These are phyloP conservation scores for Haplosporangium gracile DNA, from an alignment of 192 early-diverging fungal species.

Conservation along the genomic window DNA sequence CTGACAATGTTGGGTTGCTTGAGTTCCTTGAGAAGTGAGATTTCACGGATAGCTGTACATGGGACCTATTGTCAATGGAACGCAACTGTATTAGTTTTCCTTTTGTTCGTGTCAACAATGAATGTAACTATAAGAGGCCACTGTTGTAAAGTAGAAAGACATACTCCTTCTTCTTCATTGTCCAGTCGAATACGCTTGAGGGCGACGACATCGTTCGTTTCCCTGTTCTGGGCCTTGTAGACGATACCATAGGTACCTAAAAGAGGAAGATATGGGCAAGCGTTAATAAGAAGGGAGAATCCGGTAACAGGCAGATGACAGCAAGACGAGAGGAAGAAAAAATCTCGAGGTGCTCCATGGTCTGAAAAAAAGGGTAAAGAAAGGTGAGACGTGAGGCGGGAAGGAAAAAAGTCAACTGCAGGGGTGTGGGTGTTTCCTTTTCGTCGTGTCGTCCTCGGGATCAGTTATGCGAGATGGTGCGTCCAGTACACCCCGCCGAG, in stretches of 20 bases:
- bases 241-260: slow-evolving; percentile 97
- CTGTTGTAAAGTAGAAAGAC: slow-evolving; percentile 58
- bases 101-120: not conserved
- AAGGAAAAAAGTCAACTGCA: slow-evolving; percentile 2
- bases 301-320: too few species aligned
- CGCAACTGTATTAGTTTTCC: not conserved
- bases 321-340: not conserved
- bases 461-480: not conserved
- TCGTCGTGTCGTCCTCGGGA: not conserved
- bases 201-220: slow-evolving; percentile 96
- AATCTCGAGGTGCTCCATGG: not conserved
- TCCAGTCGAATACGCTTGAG: slow-evolving; percentile 94
- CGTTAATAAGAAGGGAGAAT: too few species aligned
- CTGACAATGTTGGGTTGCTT: slow-evolving; percentile 88
- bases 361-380: not conserved
- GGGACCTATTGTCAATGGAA: slow-evolving; percentile 66
- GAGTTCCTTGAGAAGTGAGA: slow-evolving; percentile 87
- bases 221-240: slow-evolving; percentile 98
- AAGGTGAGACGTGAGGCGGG: not conserved
- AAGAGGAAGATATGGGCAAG: not conserved
- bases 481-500: not conserved
- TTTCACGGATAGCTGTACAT: slow-evolving; percentile 90
- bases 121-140: too few species aligned
- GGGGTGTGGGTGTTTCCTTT: not conserved
- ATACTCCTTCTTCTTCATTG: slow-evolving; percentile 90